Conservation (phyloP, 176 grass and related monocot species). For the Bothriochloa decipiens region DNA sequence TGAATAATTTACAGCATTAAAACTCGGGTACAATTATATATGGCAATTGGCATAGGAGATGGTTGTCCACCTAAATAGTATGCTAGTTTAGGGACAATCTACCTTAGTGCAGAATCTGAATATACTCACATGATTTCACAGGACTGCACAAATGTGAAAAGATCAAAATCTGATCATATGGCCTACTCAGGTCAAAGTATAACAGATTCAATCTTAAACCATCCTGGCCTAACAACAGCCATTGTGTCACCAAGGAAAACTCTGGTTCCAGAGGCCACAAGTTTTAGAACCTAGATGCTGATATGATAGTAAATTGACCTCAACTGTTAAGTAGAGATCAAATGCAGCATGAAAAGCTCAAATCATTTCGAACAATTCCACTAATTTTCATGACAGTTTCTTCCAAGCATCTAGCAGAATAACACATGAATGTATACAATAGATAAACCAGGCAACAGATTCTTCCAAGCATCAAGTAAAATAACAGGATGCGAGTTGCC, state of each 20-base stretch:
- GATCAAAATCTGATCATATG: neutral
- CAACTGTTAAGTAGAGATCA: neutral
- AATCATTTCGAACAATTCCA: neutral
- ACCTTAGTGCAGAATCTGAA: neutral
- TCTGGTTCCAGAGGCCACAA: neutral
- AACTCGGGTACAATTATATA: neutral
- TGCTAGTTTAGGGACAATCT: neutral
- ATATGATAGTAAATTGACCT: neutral
- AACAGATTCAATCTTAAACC: neutral
- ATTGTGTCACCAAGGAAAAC: neutral
- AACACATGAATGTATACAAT: neutral
- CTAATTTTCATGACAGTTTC: neutral
- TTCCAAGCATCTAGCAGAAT: neutral
- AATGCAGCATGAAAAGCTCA: neutral
- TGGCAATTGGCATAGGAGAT: neutral
- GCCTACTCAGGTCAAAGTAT: neutral
- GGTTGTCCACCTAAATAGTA: neutral
- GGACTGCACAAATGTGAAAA: neutral
- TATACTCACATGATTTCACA: neutral
- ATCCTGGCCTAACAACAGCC: neutral
- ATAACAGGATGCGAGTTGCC: neutral
- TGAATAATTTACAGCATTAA: neutral
- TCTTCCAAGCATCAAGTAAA: neutral
- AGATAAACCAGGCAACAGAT: neutral
- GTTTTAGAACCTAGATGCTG: neutral